Base-by-base conservation (phyloP, 2,329 filamentous ascomycete species). In the Aspergillus alliaceus region DNA sequence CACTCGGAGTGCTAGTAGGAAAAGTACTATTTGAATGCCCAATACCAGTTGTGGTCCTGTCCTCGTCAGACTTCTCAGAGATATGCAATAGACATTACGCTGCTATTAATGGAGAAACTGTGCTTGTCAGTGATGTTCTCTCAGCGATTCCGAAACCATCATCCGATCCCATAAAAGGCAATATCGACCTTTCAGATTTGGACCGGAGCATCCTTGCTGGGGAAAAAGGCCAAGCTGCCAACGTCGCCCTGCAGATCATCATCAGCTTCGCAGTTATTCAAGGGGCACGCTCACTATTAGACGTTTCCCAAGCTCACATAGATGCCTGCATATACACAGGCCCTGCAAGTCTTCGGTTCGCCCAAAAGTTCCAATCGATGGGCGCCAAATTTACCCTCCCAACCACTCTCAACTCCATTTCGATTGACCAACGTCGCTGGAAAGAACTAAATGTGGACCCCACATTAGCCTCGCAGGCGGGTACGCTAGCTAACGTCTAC, bases 261-360 rank as follows among this genome's bases (percentile, higher is more conserved):
- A 22, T 76, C 0, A 64, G 66, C 1, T 72, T 76, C 42, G 77
- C 78, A 4, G 54, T 61, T 1, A 56, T 80, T 0, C 69, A 72
- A 60, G 71, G 68, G 3, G 73, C 71, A 0, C 59, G 48, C 0
- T 47, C 66, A 6, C 59, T 80, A 2, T 71, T 78, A 15, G 63
- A 74, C 37, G 66, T 80, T 12, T 69, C 65, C 0, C 76, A 77
- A 58, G 77, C 70, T 27, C 77, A 80, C 51, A 73, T 80, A 11
- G 78, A 80, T 50, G 75, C 67, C 12, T 77, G 78, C 53, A 68
- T 76, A 34, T 80, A 80, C 54, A 76, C 73, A 0, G 78, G 79
- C 0, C 72, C 73, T 0, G 75, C 66, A 3, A 71, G 67, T 12
- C 61, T 80, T 0, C 52, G 59, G 1, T 74, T 80, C 31, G 73